Evolutionary conservation across 345 rosid species (phyloP).

Genomic region (Gossypioides kirkii): DNA sequence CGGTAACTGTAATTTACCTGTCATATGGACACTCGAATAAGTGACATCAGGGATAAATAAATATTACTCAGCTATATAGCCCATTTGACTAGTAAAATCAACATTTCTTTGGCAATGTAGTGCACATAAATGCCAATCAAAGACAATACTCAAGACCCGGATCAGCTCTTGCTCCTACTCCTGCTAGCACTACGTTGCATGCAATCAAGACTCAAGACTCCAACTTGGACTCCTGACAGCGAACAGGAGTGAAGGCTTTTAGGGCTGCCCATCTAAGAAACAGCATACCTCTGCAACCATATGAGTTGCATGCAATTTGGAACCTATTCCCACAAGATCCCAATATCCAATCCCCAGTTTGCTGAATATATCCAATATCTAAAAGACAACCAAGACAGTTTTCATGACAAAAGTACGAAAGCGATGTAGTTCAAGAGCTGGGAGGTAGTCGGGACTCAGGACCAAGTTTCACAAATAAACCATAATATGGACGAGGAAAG

Average conservation of each 20-base stretch:
- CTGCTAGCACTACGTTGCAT: conserved; percentile 27
- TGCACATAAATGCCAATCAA: neutral
- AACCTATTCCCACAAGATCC: conserved; percentile 85
- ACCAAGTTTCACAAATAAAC: conserved; percentile 23
- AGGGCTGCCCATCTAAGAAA: conserved; percentile 70
- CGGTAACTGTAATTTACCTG: conserved; percentile 18
- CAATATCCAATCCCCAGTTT: conserved; percentile 79
- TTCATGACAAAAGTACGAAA: conserved; percentile 35
- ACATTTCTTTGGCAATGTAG: neutral
- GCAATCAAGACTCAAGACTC: conserved; percentile 17
- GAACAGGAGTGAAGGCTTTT: conserved; percentile 44
- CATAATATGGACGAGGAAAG: conserved; percentile 19
- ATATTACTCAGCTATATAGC: neutral
- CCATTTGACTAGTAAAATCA: neutral
- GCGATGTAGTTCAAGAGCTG: conserved; percentile 22
- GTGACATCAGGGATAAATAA: neutral
- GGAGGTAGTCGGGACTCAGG: conserved; percentile 17
- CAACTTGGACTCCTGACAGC: conserved; percentile 63
- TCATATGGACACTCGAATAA: neutral
- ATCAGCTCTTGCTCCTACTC: conserved; percentile 80
- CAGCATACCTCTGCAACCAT: conserved; percentile 88
- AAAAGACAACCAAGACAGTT: conserved; percentile 55
- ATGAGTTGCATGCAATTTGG: conserved; percentile 66
- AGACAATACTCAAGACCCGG: conserved; percentile 38
- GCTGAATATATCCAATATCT: conserved; percentile 75